Conservation (phyloP, 495 filamentous ascomycete genomes). For the Annulohypoxylon maeteangense region DNA sequence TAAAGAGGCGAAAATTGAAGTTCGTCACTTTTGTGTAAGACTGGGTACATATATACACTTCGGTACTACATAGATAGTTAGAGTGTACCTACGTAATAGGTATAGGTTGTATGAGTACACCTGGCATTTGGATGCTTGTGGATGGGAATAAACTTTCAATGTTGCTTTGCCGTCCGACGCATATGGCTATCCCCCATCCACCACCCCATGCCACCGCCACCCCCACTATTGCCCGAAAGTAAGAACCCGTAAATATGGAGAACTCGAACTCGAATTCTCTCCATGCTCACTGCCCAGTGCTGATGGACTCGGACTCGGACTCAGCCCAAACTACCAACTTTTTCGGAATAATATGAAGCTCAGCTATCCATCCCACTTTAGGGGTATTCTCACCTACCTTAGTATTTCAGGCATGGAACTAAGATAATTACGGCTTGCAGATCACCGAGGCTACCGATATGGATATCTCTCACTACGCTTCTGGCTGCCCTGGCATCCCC, state of each 20-base stretch:
- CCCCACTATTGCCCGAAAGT: conserved; percentile 5
- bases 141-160: background rate
- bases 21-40: background rate
- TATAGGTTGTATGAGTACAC: no score
- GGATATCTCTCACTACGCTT: conserved; percentile 64
- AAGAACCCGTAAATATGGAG: background rate
- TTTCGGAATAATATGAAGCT: background rate
- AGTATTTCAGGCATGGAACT: no score
- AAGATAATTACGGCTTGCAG: conserved; percentile 54
- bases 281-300: no score
- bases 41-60: background rate
- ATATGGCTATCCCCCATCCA: background rate
- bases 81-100: no score
- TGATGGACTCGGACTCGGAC: background rate
- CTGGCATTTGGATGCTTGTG: background rate
- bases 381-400: background rate
- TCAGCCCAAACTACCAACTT: background rate
- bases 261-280: no score
- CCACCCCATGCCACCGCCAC: no score
- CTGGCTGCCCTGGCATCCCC: conserved; percentile 63
- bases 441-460: conserved; percentile 74
- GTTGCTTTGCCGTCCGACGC: no score
- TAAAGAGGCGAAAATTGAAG: background rate
- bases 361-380: conserved; percentile 33
- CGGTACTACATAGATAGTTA: background rate